Conservation (phyloP, 192 early-diverging fungal genomes). For the Rhizoclosmatium globosum region DNA sequence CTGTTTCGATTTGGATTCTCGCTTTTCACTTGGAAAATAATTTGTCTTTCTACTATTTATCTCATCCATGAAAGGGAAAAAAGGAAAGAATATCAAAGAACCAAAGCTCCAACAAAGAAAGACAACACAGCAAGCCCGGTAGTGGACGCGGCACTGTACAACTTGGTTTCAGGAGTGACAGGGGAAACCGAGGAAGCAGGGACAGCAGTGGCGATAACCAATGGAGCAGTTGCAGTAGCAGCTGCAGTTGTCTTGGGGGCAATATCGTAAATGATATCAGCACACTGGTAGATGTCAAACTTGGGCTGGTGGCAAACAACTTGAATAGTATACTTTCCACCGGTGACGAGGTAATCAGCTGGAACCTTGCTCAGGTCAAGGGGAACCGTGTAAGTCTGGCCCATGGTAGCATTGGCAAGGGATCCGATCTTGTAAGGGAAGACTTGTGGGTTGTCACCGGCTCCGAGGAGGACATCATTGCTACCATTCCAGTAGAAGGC, state of each 20-base stretch:
- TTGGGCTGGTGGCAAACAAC: slow-evolving; percentile 37
- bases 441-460: too few relatives aligned
- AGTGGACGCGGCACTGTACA: neutral
- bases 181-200: too few relatives aligned
- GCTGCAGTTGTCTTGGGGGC: neutral
- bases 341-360: slow-evolving; percentile 5
- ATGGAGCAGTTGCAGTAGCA: neutral
- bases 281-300: too few relatives aligned
- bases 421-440: slow-evolving; percentile 41
- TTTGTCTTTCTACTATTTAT: too few relatives aligned
- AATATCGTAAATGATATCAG: slow-evolving; percentile 26
- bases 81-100: too few relatives aligned
- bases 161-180: neutral
- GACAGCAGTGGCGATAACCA: too few relatives aligned
- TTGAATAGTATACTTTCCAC: slow-evolving; percentile 19
- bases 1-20: too few relatives aligned
- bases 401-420: too few relatives aligned
- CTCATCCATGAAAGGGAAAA: too few relatives aligned
- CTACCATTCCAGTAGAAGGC: slow-evolving; percentile 39
- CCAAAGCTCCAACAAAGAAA: neutral
- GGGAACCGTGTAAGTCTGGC: too few relatives aligned
- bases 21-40: too few relatives aligned
- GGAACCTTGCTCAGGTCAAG: too few relatives aligned
- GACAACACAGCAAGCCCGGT: neutral
- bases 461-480: slow-evolving; percentile 34